Evolutionary conservation across 2,329 filamentous ascomycete species (phyloP).

Genomic region (Fusarium circinatum): DNA sequence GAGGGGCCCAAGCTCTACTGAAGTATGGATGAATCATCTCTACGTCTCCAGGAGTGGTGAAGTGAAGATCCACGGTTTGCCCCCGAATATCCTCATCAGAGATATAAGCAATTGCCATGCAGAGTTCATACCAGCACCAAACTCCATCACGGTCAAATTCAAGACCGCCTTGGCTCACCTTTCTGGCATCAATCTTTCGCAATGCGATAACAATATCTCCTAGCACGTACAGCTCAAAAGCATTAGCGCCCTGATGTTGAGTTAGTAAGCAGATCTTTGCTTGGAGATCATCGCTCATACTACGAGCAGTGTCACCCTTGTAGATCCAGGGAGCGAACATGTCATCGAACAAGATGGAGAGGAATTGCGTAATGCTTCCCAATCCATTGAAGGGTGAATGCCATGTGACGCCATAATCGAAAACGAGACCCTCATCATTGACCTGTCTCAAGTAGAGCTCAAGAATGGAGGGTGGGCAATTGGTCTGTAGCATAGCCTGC

Average conservation of each 20-base stretch:
- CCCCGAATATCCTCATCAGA: neutral
- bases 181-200: neutral
- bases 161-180: neutral
- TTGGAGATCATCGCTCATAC: neutral
- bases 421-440: neutral
- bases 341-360: neutral
- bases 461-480: neutral
- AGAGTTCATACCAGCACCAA: neutral
- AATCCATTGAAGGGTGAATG: neutral
- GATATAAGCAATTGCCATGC: neutral
- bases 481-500: neutral
- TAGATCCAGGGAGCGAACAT: neutral
- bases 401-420: neutral
- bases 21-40: neutral
- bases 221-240: neutral
- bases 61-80: neutral
- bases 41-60: neutral
- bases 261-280: neutral
- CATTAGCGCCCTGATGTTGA: neutral
- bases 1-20: neutral
- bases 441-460: neutral
- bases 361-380: neutral
- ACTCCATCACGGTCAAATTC: neutral
- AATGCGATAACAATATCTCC: neutral
- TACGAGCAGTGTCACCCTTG: neutral